Percentiles rank a stretch among this genome's conserved stretches.
Evolutionary conservation across 495 filamentous ascomycete species (phyloP).

Genomic region (Penicillium bovifimosum): DNA sequence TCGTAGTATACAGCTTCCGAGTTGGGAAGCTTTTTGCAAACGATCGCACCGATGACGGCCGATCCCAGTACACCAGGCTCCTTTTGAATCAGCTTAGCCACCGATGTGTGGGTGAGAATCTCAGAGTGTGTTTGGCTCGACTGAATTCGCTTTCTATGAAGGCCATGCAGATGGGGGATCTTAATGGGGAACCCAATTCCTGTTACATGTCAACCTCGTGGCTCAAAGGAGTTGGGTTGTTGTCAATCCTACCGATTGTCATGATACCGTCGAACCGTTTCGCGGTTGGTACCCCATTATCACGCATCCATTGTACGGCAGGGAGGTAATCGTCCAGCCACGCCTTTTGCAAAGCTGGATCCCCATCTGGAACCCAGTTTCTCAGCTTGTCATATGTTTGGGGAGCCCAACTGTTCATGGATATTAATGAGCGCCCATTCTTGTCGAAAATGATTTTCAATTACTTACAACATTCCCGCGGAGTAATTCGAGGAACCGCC

Average conservation of each 20-base stretch:
- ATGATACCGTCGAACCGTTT: slow-evolving; percentile 26
- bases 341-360: slow-evolving; percentile 19
- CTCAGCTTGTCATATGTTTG: slow-evolving; percentile 19
- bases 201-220: background rate
- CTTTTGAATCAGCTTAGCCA: slow-evolving; percentile 21
- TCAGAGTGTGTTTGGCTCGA: slow-evolving; percentile 10
- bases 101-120: slow-evolving; percentile 14
- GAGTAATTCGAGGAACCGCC: slow-evolving; percentile 25
- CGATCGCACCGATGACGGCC: slow-evolving; percentile 15
- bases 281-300: slow-evolving; percentile 19
- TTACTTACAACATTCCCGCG: slow-evolving; percentile 26
- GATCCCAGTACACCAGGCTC: slow-evolving; percentile 15
- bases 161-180: slow-evolving; percentile 16
- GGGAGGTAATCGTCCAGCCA: slow-evolving; percentile 23
- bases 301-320: slow-evolving; percentile 28
- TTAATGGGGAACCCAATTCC: slow-evolving; percentile 26
- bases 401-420: slow-evolving; percentile 18
- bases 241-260: slow-evolving; percentile 18
- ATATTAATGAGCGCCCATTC: background rate
- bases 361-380: slow-evolving; percentile 22
- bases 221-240: background rate
- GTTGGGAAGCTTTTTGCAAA: slow-evolving; percentile 2
- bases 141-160: slow-evolving; percentile 13
- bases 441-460: background rate
- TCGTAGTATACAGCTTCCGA: slow-evolving; percentile 5